Evolutionary conservation across 176 grass and related monocot species (phyloP), one percentile per base, ranked within the genome.

Genomic region (Olyra latifolia): DNA sequence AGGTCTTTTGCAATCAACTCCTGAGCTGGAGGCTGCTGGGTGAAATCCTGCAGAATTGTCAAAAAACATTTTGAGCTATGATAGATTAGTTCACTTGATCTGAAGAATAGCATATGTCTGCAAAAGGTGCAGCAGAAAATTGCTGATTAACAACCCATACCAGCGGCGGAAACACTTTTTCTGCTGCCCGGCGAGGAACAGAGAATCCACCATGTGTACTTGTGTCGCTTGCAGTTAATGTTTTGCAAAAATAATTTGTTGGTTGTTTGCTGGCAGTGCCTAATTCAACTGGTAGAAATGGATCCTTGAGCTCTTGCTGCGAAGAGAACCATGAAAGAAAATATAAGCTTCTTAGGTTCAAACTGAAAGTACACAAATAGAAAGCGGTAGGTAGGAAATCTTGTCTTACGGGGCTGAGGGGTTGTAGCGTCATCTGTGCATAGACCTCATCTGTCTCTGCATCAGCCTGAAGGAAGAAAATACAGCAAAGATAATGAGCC

Each of bases 171-270:
- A 99, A 99, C 45, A 99, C 97, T 73, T 99, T 99, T 87, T 99
- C 96, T 28, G 92, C 96, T 66, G 96, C 93, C 83, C 97, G 86
- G 14, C 93, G 92, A 25, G 97, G 93, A 88, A 99, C 97, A 74
- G 97, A 99, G 68, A 99, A 99, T 73, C 97, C 97, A 88, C 91
- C 97, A 90, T 99, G 97, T 22, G 97, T 99, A 76, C 97, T 99
- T n/a, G 97, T 99, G 72, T 99, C 97, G 74, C 97, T 99, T 47
- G 97, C 97, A 46, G 97, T 96, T 84, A 99, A 88, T 40, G 97
- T 99, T 80, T 98, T 98, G 80, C 95, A 98, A 78, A 98, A 98
- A 83, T 95, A 98, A 69, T 98, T 93, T n/a, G 88, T 95, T 74
- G 92, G 95, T 15, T 95, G 95, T 43, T 94, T 94, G 90, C 92